Base-by-base conservation (phyloP, 495 filamentous ascomycete species). In the Penicillium lividum region DNA sequence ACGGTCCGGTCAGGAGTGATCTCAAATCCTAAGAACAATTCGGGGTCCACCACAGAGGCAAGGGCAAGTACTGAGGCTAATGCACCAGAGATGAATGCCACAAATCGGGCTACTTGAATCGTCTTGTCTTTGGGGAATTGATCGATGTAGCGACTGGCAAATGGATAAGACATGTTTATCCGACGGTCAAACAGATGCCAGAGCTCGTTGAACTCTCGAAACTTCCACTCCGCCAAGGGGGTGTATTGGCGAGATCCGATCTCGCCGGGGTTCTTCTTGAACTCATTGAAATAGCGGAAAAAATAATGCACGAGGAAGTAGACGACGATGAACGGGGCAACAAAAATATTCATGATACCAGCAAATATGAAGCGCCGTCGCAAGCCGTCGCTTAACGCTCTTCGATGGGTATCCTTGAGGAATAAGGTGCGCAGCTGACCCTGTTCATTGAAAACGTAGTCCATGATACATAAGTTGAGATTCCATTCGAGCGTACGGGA, bases 101-200 rank as follows among this genome's bases (percentile, higher is more conserved):
- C 81, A 53, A 96, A 96, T 44, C 86, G 82, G 28, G 88, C 88
- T 29, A 91, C 62, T 68, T 96, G 91, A 28, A 91, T 85, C 0
- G 87, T 92, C 72, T 97, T 97, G 68, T 91, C 87, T 73, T 97
- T 98, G 3, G 94, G 94, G 57, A 98, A 98, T 57, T 97, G 94
- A 51, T 97, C 91, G 30, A 98, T 82, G 65, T 98, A 98, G 38
- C 89, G 87, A 48, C 87, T 89, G 3, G 94, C 94, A 67, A 89
- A 97, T 0, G 93, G 93, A 64, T 93, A 91, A 6, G 95, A 97
- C 90, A 97, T 94, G 63, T 96, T 91, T 53, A 89, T 80, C 11
- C 94, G 86, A 56, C 91, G 88, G 59, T 91, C 82, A 65, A 97
- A 98, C 1, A 98, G 77, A 75, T 98, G 94, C 61, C 86, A 87